Evolutionary conservation across 2,329 filamentous ascomycete species (phyloP).

Genomic region (Hansfordia pulvinata): DNA sequence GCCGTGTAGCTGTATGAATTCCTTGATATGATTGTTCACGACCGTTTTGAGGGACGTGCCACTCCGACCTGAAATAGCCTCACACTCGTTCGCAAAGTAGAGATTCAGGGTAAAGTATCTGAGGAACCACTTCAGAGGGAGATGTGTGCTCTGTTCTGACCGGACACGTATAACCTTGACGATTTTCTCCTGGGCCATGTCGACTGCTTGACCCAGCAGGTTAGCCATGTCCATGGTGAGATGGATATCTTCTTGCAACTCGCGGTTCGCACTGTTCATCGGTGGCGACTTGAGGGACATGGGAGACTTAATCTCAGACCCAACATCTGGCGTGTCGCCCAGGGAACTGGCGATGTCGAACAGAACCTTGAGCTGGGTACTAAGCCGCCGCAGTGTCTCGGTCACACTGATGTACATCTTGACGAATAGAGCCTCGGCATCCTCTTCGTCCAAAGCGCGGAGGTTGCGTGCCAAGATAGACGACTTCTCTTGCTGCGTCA

Average conservation of each 20-base stretch:
- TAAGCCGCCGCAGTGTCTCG: slow-evolving; percentile 72
- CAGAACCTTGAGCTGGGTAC: slow-evolving; percentile 87
- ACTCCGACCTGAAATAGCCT: slow-evolving; percentile 68
- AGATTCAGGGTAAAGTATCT: slow-evolving; percentile 74
- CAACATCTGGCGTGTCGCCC: slow-evolving; percentile 23
- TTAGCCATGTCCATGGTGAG: slow-evolving; percentile 65
- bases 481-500: slow-evolving; percentile 79
- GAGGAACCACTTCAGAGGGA: slow-evolving; percentile 58
- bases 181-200: slow-evolving; percentile 66
- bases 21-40: slow-evolving; percentile 70
- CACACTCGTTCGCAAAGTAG: slow-evolving; percentile 75
- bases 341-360: slow-evolving; percentile 80
- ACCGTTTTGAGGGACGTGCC: slow-evolving; percentile 64
- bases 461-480: slow-evolving; percentile 79
- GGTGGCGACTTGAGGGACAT: slow-evolving; percentile 31
- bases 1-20: slow-evolving; percentile 60
- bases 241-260: slow-evolving; percentile 61
- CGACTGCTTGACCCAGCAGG: slow-evolving; percentile 66
- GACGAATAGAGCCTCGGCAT: slow-evolving; percentile 71
- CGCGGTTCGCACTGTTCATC: slow-evolving; percentile 32
- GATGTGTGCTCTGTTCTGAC: slow-evolving; percentile 55
- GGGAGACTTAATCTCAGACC: slow-evolving; percentile 29
- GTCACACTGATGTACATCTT: slow-evolving; percentile 80
- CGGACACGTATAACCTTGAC: slow-evolving; percentile 66
- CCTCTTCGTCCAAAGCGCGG: slow-evolving; percentile 66